Conservation (phyloP, 169 alveolate genomes). For the Cryptosporidium bovis region DNA sequence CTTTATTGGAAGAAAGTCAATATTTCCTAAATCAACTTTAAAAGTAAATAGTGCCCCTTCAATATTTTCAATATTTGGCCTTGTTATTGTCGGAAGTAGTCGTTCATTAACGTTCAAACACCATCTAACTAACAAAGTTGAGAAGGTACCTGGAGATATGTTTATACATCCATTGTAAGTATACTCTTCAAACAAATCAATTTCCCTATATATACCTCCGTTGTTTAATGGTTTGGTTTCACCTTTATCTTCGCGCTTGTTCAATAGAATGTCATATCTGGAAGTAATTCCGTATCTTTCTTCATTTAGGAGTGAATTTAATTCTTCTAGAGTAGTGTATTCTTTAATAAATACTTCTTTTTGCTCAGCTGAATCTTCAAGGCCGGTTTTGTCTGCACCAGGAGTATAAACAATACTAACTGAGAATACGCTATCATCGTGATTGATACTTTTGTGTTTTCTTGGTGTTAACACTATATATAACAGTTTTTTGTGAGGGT, state of each 20-base stretch:
- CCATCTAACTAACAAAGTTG: conserved; percentile 51
- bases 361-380: too few species aligned
- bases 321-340: too few species aligned
- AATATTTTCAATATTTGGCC: conserved; percentile 3
- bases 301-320: too few species aligned
- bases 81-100: conserved; percentile 27
- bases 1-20: background rate
- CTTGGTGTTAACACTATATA: conserved; percentile 38
- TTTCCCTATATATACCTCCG: background rate
- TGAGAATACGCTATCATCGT: background rate
- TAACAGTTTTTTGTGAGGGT: background rate
- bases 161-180: conserved; percentile 1
- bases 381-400: background rate
- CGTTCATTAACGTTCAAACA: background rate
- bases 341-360: too few species aligned
- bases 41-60: conserved; percentile 22
- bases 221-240: background rate
- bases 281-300: background rate
- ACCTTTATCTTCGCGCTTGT: background rate
- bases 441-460: background rate
- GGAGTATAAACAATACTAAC: conserved; percentile 16
- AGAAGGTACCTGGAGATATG: conserved; percentile 24
- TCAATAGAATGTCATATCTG: conserved; percentile 29
- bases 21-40: conserved; percentile 5
- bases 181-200: background rate